Conservation (phyloP, 768 basidiomycete species). For the Kwoniella bestiolae region DNA sequence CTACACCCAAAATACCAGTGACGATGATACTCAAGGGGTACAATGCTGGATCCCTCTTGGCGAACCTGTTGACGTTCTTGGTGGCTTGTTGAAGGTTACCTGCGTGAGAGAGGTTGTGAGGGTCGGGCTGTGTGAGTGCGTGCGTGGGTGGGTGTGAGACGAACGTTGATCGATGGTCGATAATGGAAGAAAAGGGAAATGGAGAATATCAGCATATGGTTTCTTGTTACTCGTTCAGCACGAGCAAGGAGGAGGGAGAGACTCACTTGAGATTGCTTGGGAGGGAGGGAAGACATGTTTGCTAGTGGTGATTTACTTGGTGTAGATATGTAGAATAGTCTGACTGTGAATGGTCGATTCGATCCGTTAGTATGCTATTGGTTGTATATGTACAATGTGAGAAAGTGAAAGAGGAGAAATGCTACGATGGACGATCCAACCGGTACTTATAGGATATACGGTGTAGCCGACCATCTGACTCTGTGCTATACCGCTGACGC, state of each 20-base stretch:
- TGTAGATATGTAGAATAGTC: background rate
- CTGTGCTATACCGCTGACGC: slow-evolving; percentile 9
- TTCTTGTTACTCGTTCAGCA: background rate
- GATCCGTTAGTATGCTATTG: background rate
- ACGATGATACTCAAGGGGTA: slow-evolving; percentile 55
- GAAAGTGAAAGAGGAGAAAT: slow-evolving; percentile 3
- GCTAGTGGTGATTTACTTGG: background rate
- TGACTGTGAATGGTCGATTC: background rate
- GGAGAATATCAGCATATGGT: background rate
- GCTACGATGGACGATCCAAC: background rate
- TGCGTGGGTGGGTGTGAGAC: background rate
- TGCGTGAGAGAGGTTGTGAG: slow-evolving; percentile 45
- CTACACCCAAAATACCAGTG: slow-evolving; percentile 44
- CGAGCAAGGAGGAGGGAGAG: background rate
- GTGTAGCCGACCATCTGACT: background rate
- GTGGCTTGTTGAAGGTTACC: slow-evolving; percentile 49
- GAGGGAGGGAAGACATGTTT: slow-evolving; percentile 27
- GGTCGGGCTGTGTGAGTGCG: slow-evolving; percentile 32
- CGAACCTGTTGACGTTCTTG: slow-evolving; percentile 53
- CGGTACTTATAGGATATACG: background rate
- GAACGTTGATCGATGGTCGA: no score
- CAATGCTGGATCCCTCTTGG: slow-evolving; percentile 56
- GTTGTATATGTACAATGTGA: slow-evolving; percentile 5
- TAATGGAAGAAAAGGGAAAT: background rate
- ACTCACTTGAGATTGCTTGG: slow-evolving; percentile 23